Conservation (phyloP, 1,284 basidiomycete genomes). For the Porodaedalea pini region DNA sequence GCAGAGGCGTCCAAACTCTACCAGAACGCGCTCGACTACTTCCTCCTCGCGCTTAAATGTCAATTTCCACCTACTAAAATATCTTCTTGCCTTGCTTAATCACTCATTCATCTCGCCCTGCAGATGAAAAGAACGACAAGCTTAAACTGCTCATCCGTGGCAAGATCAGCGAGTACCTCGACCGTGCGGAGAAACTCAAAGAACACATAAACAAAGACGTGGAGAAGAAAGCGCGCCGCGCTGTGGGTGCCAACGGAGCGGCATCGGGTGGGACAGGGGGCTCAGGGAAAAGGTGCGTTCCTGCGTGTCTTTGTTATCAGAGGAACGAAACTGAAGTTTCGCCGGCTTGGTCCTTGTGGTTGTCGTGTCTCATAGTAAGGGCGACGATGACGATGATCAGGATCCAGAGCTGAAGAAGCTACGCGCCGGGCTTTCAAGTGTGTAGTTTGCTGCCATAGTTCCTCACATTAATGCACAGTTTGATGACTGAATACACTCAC, state of each 20-base stretch:
- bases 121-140: conserved; percentile 96
- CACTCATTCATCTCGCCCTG: not conserved
- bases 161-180: conserved; percentile 92
- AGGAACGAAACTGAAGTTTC: not conserved
- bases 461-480: not conserved
- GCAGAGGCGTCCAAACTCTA: conserved; percentile 91
- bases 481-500: not conserved
- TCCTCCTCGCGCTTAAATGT: conserved; percentile 90
- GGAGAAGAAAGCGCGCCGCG: conserved; percentile 72
- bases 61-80: conserved; percentile 25
- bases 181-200: conserved; percentile 91
- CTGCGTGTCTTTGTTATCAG: not conserved
- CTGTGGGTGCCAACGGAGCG: conserved; percentile 77
- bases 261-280: conserved; percentile 60
- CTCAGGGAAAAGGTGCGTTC: conserved; percentile 62
- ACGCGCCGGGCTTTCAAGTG: conserved; percentile 76
- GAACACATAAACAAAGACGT: conserved; percentile 64
- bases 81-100: not conserved
- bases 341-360: conserved; percentile 7
- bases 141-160: conserved; percentile 83
- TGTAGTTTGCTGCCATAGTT: conserved; percentile 18
- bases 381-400: conserved; percentile 70
- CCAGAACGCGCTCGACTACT: conserved; percentile 95
- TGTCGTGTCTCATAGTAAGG: conserved; percentile 43
- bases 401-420: conserved; percentile 97